A percentile compares a stretch with the other conserved stretches of the same genome.
Conservation (phyloP, 2,329 filamentous ascomycete genomes). For the Trichoderma afroharzianum region DNA sequence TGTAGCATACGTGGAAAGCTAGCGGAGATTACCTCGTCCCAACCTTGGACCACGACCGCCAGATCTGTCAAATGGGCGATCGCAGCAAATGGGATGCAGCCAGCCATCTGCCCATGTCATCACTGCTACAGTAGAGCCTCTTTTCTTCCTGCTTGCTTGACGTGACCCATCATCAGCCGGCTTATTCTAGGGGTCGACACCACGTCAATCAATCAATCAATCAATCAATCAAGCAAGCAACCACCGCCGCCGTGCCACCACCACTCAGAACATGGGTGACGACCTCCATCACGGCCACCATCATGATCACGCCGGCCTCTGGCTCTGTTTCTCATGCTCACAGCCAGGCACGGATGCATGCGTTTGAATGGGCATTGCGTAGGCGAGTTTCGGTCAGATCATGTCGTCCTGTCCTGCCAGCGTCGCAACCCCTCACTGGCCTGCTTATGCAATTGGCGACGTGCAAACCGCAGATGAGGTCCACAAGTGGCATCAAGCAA, state of each 20-base stretch:
- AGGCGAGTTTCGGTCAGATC: neutral
- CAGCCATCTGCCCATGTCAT: conserved; percentile 1
- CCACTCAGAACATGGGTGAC: neutral
- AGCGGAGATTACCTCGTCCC: neutral
- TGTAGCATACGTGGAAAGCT: neutral
- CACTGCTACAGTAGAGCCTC: neutral
- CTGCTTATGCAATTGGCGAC: conserved; percentile 4
- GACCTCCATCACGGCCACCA: neutral
- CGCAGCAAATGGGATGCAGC: conserved; percentile 9
- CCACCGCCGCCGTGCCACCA: neutral
- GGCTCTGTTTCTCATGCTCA: neutral
- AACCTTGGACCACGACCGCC: neutral
- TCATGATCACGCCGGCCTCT: conserved; percentile 4
- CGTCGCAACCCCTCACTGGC: conserved; percentile 11
- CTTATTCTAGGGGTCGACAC: neutral
- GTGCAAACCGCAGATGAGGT: conserved; percentile 10
- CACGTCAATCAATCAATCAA: neutral
- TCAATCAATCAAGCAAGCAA: neutral
- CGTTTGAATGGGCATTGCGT: conserved; percentile 1
- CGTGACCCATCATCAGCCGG: neutral
- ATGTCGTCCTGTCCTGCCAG: neutral
- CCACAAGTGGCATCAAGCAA: conserved; percentile 13
- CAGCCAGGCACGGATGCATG: conserved; percentile 14
- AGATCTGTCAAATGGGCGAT: conserved; percentile 13
- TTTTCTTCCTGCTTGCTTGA: neutral